Conservation (phyloP, 208 protist species). For the Spongospora subterranea region DNA sequence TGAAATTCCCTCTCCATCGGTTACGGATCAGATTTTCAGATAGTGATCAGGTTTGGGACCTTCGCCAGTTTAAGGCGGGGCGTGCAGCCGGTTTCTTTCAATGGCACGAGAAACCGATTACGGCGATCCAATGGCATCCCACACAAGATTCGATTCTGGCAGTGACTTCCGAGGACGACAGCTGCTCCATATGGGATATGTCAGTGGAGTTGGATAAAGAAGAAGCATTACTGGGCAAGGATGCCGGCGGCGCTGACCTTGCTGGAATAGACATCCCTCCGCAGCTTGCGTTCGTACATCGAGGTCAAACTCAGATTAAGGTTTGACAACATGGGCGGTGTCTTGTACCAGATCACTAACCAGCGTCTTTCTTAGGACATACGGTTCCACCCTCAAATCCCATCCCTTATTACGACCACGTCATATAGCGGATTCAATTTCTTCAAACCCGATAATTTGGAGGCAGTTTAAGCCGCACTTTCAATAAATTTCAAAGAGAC, state of each 20-base stretch:
- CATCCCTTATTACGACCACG: conserved; percentile 63
- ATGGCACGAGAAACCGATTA: conserved; percentile 63
- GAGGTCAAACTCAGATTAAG: conserved; percentile 52
- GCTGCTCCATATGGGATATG: conserved; percentile 66
- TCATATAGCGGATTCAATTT: conserved; percentile 55
- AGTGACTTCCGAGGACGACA: conserved; percentile 57
- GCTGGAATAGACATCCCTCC: conserved; percentile 58
- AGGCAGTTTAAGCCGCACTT: background rate
- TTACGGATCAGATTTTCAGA: background rate
- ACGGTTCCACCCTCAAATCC: conserved; percentile 67
- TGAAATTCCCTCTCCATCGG: background rate
- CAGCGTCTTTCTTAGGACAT: conserved; percentile 13
- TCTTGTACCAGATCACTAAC: conserved; percentile 21
- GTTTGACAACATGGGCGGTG: background rate
- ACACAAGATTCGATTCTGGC: conserved; percentile 62
- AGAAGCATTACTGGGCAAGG: background rate
- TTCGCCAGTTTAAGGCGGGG: conserved; percentile 34
- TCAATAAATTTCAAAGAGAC: no score
- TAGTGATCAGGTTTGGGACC: conserved; percentile 32
- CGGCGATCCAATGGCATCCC: conserved; percentile 67
- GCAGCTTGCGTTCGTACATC: conserved; percentile 63
- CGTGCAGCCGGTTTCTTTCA: conserved; percentile 54
- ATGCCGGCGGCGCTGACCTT: conserved; percentile 56
- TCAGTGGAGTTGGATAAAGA: conserved; percentile 61
- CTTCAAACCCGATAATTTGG: conserved; percentile 60